These are phyloP conservation scores for Mycena leptocephala DNA, from an alignment of 768 basidiomycete genomes.

Conservation along the genomic window DNA sequence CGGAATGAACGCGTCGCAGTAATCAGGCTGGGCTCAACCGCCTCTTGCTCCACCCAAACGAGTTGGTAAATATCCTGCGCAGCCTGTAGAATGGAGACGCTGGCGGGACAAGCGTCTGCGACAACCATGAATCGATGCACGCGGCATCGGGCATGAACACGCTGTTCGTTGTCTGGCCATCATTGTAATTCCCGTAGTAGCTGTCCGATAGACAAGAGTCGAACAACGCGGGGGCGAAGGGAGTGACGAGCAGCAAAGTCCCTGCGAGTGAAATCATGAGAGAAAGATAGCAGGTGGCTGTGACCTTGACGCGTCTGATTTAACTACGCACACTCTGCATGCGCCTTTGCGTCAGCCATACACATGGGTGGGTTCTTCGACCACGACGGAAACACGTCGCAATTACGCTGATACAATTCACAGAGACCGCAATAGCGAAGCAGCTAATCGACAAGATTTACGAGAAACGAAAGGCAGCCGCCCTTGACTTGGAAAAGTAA, in stretches of 20 bases:
- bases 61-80: slow-evolving; percentile 56
- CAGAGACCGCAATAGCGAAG: slow-evolving; percentile 83
- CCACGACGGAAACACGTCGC: not conserved
- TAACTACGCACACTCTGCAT: not conserved
- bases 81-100: slow-evolving; percentile 47
- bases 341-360: slow-evolving; percentile 11
- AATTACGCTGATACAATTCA: slow-evolving; percentile 19
- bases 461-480: slow-evolving; percentile 96
- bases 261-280: slow-evolving; percentile 43
- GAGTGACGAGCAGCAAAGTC: slow-evolving; percentile 60
- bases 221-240: slow-evolving; percentile 60
- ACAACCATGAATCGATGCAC: slow-evolving; percentile 58
- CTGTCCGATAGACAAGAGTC: slow-evolving; percentile 63
- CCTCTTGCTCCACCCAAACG: slow-evolving; percentile 74
- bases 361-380: slow-evolving; percentile 45
- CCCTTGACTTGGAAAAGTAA: slow-evolving; percentile 96
- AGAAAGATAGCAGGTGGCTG: slow-evolving; percentile 25
- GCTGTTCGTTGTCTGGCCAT: slow-evolving; percentile 56
- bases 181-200: slow-evolving; percentile 73
- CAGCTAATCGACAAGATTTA: slow-evolving; percentile 95
- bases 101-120: slow-evolving; percentile 43
- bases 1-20: slow-evolving; percentile 46
- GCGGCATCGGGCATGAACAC: slow-evolving; percentile 61
- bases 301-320: slow-evolving; percentile 7
- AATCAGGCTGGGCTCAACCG: slow-evolving; percentile 64